Evolutionary conservation across 352 stramenopile species (phyloP), one percentile per base, ranked within the genome.

Genomic region (Phytopythium chamaehyphon): DNA sequence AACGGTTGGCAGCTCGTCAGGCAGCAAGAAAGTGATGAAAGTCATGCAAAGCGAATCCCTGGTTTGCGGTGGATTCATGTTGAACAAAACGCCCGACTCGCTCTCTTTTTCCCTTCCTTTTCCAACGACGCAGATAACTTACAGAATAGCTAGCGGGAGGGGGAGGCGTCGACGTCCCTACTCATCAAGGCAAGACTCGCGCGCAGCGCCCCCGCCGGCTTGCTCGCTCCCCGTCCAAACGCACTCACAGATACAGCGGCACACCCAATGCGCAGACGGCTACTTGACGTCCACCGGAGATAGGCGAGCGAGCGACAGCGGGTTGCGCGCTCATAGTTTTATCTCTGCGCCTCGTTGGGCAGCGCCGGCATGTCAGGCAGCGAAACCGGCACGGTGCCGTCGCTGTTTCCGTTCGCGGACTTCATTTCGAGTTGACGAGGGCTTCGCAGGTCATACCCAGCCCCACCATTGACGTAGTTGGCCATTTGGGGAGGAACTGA

Each of bases 241-340:
- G 45, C 45, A 40, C 45, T 14, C 18, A 51, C 28, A 51, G n/a
- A 51, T 40, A 50, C 28, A 40, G 23, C 14, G 43, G n/a, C 14
- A 44, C n/a, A n/a, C n/a, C 8, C n/a, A 18, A 44, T n/a, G 3
- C 28, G 28, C 28, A 33, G 28, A 33, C 9, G 9, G 28, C 28
- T 5, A 33, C 28, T 33, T 33, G 5, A 33, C 28, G 28, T 33
- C 28, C 9, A 9, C 28, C 28, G 5, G 28, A 33, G 28, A 33
- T 33, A 33, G 28, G 28, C 28, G 28, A 33, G 28, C 28, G 28
- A 33, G 28, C 28, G 28, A 33, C 28, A 33, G 28, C 28, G 44
- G 16, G 33, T 22, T 12, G 35, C 40, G 35, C 46, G 46, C 36
- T 53, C 47, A 53, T 53, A 53, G 47, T 53, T 53, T 53, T 53